Evolutionary conservation across 306 rosid genomes (phyloP).

Genomic region (Pyrus pyrifolia): DNA sequence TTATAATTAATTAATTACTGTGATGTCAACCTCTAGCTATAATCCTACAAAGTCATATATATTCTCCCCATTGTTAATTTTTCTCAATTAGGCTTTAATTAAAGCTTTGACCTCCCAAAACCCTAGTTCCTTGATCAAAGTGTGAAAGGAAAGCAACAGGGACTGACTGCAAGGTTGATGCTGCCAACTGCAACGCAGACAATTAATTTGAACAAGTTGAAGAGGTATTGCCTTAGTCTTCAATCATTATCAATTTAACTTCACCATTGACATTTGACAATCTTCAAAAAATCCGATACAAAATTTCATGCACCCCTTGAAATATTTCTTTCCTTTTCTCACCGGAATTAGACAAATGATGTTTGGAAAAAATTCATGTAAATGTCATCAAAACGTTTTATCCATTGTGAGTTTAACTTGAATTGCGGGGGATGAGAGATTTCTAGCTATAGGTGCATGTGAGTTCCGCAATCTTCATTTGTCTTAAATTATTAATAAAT

Average conservation of each 20-base stretch:
- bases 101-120: neutral
- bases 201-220: neutral
- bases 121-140: neutral
- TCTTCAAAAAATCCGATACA: neutral
- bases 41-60: neutral
- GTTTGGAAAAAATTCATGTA: neutral
- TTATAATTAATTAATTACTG: neutral
- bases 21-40: neutral
- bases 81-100: neutral
- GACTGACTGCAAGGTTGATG: neutral
- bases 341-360: neutral
- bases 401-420: neutral
- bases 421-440: too few relatives aligned
- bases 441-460: neutral
- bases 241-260: neutral
- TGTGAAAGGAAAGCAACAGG: neutral
- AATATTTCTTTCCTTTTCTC: too few relatives aligned
- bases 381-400: neutral
- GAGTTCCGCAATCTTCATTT: neutral
- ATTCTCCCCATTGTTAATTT: neutral
- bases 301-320: neutral
- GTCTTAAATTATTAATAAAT: too few relatives aligned
- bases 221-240: neutral
- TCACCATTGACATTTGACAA: constrained; percentile 5
- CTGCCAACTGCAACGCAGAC: neutral